Base-by-base conservation (phyloP, 495 filamentous ascomycete species). In the Penicillium argentinense region DNA sequence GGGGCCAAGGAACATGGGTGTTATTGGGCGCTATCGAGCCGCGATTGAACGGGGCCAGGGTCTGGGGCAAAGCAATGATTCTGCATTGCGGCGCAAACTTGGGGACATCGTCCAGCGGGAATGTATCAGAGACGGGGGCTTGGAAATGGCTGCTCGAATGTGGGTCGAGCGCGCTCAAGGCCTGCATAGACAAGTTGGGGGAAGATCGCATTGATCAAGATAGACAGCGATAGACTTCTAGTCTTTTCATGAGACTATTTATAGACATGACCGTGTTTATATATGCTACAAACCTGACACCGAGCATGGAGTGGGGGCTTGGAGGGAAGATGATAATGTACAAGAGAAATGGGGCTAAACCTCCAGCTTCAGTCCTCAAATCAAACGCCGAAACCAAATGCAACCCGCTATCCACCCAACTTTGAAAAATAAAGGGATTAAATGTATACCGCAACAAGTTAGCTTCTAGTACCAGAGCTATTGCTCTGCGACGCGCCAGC, bases 1-100 rank as follows among this genome's bases (percentile, higher is more conserved):
- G 8, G 93, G 89, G 62, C 96, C 92, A 29, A 74, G 95, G 49
- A 97, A 97, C 66, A 76, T 83, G 16, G 89, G 79, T 0, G 68
- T 98, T 19, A 51, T 97, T 48, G 91, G 92, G 12, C 75, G 81
- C 8, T n/a, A n/a, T n/a, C n/a, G n/a, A n/a, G n/a, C 51, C 63
- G 9, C 47, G 51, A 44, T 30, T 25, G 16, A n/a, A n/a, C n/a
- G n/a, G n/a, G n/a, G n/a, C n/a, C n/a, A n/a, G n/a, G n/a, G n/a
- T n/a, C n/a, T n/a, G n/a, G n/a, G n/a, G n/a, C n/a, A n/a, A n/a
- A n/a, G n/a, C n/a, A n/a, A n/a, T n/a, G n/a, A n/a, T n/a, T n/a
- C n/a, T n/a, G n/a, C n/a, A n/a, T n/a, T n/a, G n/a, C n/a, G n/a
- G n/a, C n/a, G n/a, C n/a, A n/a, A n/a, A n/a, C 60, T 70, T 5